Percentiles rank a stretch among this genome's conserved stretches.
Evolutionary conservation across 192 early-diverging fungal genomes (phyloP).

Genomic region (Coemansia sp.): DNA sequence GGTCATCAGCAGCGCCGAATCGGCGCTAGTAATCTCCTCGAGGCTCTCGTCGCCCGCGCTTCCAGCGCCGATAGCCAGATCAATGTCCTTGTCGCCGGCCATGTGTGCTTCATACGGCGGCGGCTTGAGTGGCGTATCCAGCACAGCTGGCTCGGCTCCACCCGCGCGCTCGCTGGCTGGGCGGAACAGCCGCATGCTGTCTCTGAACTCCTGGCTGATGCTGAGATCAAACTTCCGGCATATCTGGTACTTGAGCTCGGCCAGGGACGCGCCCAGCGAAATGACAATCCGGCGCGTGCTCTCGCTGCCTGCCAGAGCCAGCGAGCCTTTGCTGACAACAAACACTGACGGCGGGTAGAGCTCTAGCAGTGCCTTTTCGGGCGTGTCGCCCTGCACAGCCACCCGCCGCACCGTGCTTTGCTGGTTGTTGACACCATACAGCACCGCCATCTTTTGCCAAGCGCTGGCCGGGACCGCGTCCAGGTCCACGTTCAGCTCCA

Average conservation of each 20-base stretch:
- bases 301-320: neutral
- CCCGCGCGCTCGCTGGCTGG: neutral
- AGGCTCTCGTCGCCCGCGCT: neutral
- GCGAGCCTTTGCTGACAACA: neutral
- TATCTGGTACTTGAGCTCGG: constrained; percentile 23
- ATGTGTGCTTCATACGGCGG: neutral
- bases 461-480: constrained; percentile 44
- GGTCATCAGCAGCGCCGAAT: constrained; percentile 1
- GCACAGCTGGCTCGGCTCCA: neutral
- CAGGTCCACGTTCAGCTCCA: constrained; percentile 27
- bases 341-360: constrained; percentile 24
- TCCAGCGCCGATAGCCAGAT: neutral
- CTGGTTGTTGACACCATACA: constrained; percentile 35
- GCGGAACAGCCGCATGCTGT: constrained; percentile 6
- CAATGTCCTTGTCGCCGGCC: neutral
- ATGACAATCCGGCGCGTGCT: constrained; percentile 14
- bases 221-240: constrained; percentile 4
- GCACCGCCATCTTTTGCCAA: constrained; percentile 48
- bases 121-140: neutral
- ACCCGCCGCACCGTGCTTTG: constrained; percentile 8
- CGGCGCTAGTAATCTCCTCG: constrained; percentile 1
- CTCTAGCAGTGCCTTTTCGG: constrained; percentile 11
- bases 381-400: constrained; percentile 1
- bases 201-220: neutral
- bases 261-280: constrained; percentile 19